Evolutionary conservation across 495 filamentous ascomycete genomes (phyloP), one percentile per base, ranked within the genome.

Genomic region (Neurospora sp.): DNA sequence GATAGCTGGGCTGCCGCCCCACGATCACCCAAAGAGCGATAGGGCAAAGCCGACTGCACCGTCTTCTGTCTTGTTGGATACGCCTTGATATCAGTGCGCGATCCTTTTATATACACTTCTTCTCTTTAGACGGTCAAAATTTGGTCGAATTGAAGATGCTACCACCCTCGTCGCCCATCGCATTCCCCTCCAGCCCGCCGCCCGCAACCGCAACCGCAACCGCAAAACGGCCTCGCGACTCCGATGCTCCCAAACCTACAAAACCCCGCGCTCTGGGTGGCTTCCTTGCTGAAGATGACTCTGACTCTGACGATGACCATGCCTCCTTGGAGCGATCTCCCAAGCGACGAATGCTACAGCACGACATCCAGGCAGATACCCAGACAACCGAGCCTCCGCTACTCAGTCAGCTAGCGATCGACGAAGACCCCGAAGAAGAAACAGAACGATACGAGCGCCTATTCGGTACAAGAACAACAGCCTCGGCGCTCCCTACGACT

Each of bases 151-250:
- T 35, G 70, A 74, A 72, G 40, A 79, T 80, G 78, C 40, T 77
- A 18, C 69, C 89, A 22, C 86, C 89, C 9, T 92, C 91, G 4
- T 91, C 91, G 0, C 89, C 90, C 5, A 80, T 88, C 31, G 78
- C 79, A 31, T 88, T 87, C 73, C 88, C 90, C 1, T 78, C 82
- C n/a, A 88, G 84, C 74, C 87, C 88, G 0, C 84, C 86, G 8
- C 85, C 87, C 9, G 27, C 53, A 65, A 37, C 41, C 41, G 14
- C 35, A 69, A 69, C 41, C 41, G 14, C 35, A 69, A 69, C 39
- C 79, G 82, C 70, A 91, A 65, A 89, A 77, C 74, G 76, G 68
- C 59, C 65, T 71, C 72, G 75, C 73, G 61, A 78, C 39, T 14
- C 79, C 48, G 45, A 78, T 65, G 65, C 40, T 20, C 73, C 72